phyloP scores from a whole-genome alignment of 148 eudicot species.

The Pouteria glomerata region DNA sequence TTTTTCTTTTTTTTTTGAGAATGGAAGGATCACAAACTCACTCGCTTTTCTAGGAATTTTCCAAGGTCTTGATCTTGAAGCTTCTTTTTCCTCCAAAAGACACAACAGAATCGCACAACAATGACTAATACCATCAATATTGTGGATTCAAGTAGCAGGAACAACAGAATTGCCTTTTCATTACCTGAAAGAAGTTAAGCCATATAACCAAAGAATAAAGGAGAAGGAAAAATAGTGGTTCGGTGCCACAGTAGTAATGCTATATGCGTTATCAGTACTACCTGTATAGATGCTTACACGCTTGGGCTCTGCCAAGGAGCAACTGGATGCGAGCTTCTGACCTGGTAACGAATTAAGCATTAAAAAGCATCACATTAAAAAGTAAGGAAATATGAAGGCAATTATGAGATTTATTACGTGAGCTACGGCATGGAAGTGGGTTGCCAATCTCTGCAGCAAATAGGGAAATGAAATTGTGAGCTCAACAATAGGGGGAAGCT shows the following conservation, averaged over 20 bases:
- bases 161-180: constrained; percentile 59
- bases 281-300: constrained; percentile 66
- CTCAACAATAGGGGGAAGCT: not conserved
- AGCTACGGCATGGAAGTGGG: constrained; percentile 56
- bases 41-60: constrained; percentile 80
- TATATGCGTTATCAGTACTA: constrained; percentile 13
- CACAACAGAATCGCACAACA: constrained; percentile 64
- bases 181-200: constrained; percentile 40
- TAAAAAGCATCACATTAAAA: not conserved
- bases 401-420: constrained; percentile 32
- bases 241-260: not conserved
- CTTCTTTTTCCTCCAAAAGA: constrained; percentile 84
- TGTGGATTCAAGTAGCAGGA: constrained; percentile 59
- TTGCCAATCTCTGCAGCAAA: constrained; percentile 58
- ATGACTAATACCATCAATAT: constrained; percentile 47
- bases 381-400: not conserved
- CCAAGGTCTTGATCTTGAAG: constrained; percentile 72
- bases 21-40: constrained; percentile 27
- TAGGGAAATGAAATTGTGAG: constrained; percentile 8
- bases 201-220: not conserved
- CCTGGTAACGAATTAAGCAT: constrained; percentile 32
- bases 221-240: too few relatives aligned
- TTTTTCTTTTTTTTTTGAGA: too few relatives aligned
- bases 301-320: constrained; percentile 50
- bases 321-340: constrained; percentile 59